Evolutionary conservation across 768 basidiomycete species (phyloP).

Genomic region (Boletales sp.): DNA sequence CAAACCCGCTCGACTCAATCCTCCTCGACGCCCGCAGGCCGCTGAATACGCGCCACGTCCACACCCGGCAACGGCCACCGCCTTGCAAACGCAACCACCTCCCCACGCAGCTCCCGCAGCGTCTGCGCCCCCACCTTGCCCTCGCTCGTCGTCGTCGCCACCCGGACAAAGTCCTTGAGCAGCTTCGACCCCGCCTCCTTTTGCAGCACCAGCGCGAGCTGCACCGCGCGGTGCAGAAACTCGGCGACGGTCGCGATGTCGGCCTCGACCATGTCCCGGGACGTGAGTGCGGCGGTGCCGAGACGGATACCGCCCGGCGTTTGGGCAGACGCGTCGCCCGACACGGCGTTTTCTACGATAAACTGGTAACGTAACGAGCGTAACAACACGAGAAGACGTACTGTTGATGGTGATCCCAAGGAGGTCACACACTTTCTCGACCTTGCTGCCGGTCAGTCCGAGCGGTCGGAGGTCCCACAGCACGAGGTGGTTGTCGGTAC

Average conservation of each 20-base stretch:
- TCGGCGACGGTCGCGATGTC: slow-evolving; percentile 86
- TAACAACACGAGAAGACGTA: slow-evolving; percentile 35
- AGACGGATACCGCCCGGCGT: slow-evolving; percentile 97
- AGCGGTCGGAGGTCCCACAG: slow-evolving; percentile 97
- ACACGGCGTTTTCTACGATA: slow-evolving; percentile 84
- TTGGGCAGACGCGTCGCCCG: slow-evolving; percentile 93
- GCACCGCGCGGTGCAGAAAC: slow-evolving; percentile 93
- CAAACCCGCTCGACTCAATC: slow-evolving; percentile 37
- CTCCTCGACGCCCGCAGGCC: slow-evolving; percentile 64
- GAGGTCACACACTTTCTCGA: slow-evolving; percentile 98
- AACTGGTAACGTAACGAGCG: neutral
- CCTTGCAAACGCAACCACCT: slow-evolving; percentile 79
- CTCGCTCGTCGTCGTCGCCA: slow-evolving; percentile 72
- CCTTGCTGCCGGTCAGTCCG: slow-evolving; percentile 98
- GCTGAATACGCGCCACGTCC: slow-evolving; percentile 41
- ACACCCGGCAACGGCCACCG: slow-evolving; percentile 95
- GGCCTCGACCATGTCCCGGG: slow-evolving; percentile 85
- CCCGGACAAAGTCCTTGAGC: slow-evolving; percentile 92
- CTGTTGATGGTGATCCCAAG: slow-evolving; percentile 97
- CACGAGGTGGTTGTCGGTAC: too few relatives aligned
- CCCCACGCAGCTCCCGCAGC: slow-evolving; percentile 71
- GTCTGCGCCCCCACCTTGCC: slow-evolving; percentile 64
- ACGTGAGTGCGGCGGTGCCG: slow-evolving; percentile 91
- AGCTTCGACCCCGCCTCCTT: slow-evolving; percentile 94
- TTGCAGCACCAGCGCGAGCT: slow-evolving; percentile 85